phyloP scores from a whole-genome alignment of 2,329 filamentous ascomycete genomes.

The Aspergillus eucalypticola region DNA sequence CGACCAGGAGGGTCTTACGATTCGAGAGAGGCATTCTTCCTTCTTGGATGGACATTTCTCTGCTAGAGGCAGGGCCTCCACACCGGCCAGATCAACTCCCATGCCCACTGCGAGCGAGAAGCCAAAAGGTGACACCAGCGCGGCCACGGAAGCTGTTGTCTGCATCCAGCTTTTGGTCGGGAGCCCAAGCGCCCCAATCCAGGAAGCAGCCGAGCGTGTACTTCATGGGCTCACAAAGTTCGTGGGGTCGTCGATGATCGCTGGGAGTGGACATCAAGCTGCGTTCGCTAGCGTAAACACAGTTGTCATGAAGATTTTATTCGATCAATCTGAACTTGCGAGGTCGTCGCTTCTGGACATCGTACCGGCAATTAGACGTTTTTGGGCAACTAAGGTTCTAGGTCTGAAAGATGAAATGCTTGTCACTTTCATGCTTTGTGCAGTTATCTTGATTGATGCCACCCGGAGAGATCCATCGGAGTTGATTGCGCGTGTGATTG shows the following conservation, averaged over 20 bases:
- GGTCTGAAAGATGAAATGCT: conserved; percentile 76
- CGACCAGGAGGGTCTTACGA: conserved; percentile 31
- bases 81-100: conserved; percentile 33
- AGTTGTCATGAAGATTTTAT: conserved; percentile 64
- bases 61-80: conserved; percentile 29
- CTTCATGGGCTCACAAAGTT: conserved; percentile 60
- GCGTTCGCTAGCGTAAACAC: conserved; percentile 76
- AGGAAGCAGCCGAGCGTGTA: conserved; percentile 58
- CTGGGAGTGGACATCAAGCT: conserved; percentile 66
- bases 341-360: conserved; percentile 61
- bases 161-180: conserved; percentile 66
- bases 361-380: conserved; percentile 69
- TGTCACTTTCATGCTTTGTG: conserved; percentile 66
- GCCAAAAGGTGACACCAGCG: conserved; percentile 33
- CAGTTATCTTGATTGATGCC: conserved; percentile 58
- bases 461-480: conserved; percentile 35
- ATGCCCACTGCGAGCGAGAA: conserved; percentile 28
- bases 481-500: conserved; percentile 52
- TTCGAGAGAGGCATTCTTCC: conserved; percentile 30
- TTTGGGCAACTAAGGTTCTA: conserved; percentile 74
- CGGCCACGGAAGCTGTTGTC: conserved; percentile 59
- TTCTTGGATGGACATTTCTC: conserved; percentile 30
- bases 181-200: conserved; percentile 67
- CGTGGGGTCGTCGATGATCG: conserved; percentile 60
- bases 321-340: conserved; percentile 67